phyloP scores from a whole-genome alignment of 805 yeast genomes.

The Yueomyces sinensis region DNA sequence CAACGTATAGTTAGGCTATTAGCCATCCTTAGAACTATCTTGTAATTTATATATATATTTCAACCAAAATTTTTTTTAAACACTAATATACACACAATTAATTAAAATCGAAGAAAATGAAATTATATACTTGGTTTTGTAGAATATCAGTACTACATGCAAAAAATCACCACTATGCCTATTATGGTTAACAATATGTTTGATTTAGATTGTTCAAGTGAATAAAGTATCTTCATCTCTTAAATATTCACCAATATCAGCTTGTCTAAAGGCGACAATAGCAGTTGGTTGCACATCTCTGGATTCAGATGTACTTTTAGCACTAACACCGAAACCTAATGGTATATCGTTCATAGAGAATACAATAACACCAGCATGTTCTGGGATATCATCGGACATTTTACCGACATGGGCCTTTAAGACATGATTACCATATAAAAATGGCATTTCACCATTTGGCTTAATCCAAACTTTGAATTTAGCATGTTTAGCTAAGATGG shows the following conservation, averaged over 20 bases:
- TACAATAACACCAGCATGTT: constrained; percentile 90
- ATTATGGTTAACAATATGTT: no score
- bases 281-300: constrained; percentile 85
- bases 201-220: no score
- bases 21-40: no score
- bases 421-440: constrained; percentile 89
- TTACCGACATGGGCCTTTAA: constrained; percentile 93
- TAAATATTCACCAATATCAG: constrained; percentile 93
- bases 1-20: no score
- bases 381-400: constrained; percentile 95
- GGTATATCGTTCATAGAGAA: constrained; percentile 88
- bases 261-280: constrained; percentile 91
- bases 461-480: constrained; percentile 94
- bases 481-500: constrained; percentile 74
- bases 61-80: no score
- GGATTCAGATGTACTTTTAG: constrained; percentile 82
- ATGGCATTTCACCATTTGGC: constrained; percentile 97
- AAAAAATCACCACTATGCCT: no score
- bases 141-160: no score
- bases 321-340: constrained; percentile 88
- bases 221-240: constrained; percentile 96
- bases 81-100: no score
- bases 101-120: no score
- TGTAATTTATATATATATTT: no score
- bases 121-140: no score